Evolutionary conservation across 2,329 filamentous ascomycete species (phyloP).

Genomic region (Paecilomyces variotii): DNA sequence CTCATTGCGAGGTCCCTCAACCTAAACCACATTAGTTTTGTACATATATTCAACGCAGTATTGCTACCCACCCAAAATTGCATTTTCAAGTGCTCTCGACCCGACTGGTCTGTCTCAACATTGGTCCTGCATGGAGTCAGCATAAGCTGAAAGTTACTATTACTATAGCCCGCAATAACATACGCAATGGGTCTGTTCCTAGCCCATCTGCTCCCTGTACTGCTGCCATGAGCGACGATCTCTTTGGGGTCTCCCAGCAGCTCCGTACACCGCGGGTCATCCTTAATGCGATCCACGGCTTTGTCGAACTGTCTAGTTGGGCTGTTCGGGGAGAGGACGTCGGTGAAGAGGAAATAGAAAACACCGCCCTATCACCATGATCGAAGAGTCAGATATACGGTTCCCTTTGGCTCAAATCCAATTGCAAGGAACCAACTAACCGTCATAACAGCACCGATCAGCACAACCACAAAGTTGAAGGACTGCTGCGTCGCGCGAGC

Average conservation of each 20-base stretch:
- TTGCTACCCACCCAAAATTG: constrained; percentile 63
- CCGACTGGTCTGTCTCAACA: constrained; percentile 61
- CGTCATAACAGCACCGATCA: constrained; percentile 67
- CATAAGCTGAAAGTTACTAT: constrained; percentile 2
- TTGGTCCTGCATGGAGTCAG: constrained; percentile 48
- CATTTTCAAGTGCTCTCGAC: constrained; percentile 74
- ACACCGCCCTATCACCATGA: constrained; percentile 56
- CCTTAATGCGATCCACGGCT: constrained; percentile 69
- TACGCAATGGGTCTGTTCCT: constrained; percentile 50
- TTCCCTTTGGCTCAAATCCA: background rate
- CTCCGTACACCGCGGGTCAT: constrained; percentile 61
- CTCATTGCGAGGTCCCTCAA: constrained; percentile 66
- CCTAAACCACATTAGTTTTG: constrained; percentile 38
- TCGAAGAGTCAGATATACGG: background rate
- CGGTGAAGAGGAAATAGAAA: constrained; percentile 66
- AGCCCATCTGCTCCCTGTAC: constrained; percentile 74
- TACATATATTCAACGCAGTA: background rate
- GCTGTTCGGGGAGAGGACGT: constrained; percentile 77
- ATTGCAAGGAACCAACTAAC: constrained; percentile 39
- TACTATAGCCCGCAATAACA: constrained; percentile 7
- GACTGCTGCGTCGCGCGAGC: constrained; percentile 82
- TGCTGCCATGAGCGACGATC: constrained; percentile 74
- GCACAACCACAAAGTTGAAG: constrained; percentile 74
- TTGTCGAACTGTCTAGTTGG: constrained; percentile 84
- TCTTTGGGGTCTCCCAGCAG: constrained; percentile 67